Conservation (phyloP, 371 early-diverging fungal genomes). For the Rhizopus microsporus region DNA sequence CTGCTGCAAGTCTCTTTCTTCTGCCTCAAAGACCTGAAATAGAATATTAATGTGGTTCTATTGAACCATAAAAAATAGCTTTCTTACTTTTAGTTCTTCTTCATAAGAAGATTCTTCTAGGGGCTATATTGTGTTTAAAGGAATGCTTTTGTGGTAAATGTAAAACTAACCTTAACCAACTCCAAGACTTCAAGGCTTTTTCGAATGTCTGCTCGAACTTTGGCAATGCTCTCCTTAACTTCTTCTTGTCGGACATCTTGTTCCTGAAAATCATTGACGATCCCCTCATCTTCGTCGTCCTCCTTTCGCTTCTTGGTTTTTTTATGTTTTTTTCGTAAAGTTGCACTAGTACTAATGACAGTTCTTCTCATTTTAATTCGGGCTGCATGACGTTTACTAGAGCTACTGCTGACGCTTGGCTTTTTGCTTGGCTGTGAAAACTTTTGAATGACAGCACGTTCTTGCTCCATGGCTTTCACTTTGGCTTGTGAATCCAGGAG, state of each 20-base stretch:
- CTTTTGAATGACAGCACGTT: slow-evolving; percentile 16
- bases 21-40: slow-evolving; percentile 39
- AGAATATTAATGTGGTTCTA: neutral
- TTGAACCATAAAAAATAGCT: neutral
- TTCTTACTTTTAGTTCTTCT: slow-evolving; percentile 38
- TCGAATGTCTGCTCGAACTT: slow-evolving; percentile 65
- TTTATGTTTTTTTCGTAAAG: slow-evolving; percentile 3
- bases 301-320: neutral
- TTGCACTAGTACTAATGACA: slow-evolving; percentile 21
- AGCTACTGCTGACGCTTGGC: slow-evolving; percentile 2
- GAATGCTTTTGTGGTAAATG: neutral
- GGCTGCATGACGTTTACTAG: slow-evolving; percentile 16
- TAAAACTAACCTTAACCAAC: slow-evolving; percentile 37
- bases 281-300: slow-evolving; percentile 27
- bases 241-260: slow-evolving; percentile 35
- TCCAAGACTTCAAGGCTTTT: slow-evolving; percentile 55
- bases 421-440: slow-evolving; percentile 12
- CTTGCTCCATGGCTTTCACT: slow-evolving; percentile 26
- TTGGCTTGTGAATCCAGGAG: slow-evolving; percentile 47
- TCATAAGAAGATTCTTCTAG: slow-evolving; percentile 45
- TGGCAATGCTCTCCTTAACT: slow-evolving; percentile 59
- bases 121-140: slow-evolving; percentile 23
- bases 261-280: slow-evolving; percentile 30
- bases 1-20: slow-evolving; percentile 33
- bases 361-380: slow-evolving; percentile 23